phyloP scores from a whole-genome alignment of 2,329 filamentous ascomycete genomes.

The Cordyceps farinosa region DNA sequence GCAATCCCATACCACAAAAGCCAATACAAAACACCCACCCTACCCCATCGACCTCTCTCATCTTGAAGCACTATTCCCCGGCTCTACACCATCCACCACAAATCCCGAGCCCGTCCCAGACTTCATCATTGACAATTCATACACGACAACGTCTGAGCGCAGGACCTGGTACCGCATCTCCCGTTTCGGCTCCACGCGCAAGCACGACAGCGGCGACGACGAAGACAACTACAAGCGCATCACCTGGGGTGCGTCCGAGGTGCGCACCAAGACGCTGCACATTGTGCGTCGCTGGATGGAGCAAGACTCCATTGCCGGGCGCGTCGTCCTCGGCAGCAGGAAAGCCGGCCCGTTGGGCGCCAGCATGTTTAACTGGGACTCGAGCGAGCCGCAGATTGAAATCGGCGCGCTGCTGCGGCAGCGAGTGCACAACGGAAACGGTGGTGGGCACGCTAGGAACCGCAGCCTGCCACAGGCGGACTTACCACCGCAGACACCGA shows the following conservation, averaged over 20 bases:
- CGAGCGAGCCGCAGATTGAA: slow-evolving; percentile 46
- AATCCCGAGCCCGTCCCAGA: slow-evolving; percentile 41
- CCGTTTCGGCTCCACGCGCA: slow-evolving; percentile 55
- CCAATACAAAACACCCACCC: slow-evolving; percentile 18
- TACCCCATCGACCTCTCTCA: slow-evolving; percentile 34
- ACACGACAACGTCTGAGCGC: slow-evolving; percentile 53
- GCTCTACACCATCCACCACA: slow-evolving; percentile 23
- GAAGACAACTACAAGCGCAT: slow-evolving; percentile 58
- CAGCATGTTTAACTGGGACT: slow-evolving; percentile 61
- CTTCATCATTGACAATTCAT: slow-evolving; percentile 48
- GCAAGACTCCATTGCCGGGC: slow-evolving; percentile 56
- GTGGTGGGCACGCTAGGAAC: slow-evolving; percentile 1
- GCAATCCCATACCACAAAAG: background rate
- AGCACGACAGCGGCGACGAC: slow-evolving; percentile 49
- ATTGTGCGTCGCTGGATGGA: slow-evolving; percentile 65
- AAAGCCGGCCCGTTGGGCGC: slow-evolving; percentile 39
- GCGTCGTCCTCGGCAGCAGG: slow-evolving; percentile 38
- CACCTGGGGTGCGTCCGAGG: slow-evolving; percentile 53
- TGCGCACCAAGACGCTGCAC: slow-evolving; percentile 52
- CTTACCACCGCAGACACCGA: slow-evolving; percentile 24
- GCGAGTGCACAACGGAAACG: slow-evolving; percentile 23
- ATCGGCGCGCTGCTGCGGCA: slow-evolving; percentile 39
- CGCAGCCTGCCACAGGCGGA: slow-evolving; percentile 5
- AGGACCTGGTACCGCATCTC: slow-evolving; percentile 65
- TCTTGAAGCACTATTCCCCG: slow-evolving; percentile 33